phyloP scores from a whole-genome alignment of 2,329 filamentous ascomycete genomes.

The Aspergillus brunneoviolaceus region DNA sequence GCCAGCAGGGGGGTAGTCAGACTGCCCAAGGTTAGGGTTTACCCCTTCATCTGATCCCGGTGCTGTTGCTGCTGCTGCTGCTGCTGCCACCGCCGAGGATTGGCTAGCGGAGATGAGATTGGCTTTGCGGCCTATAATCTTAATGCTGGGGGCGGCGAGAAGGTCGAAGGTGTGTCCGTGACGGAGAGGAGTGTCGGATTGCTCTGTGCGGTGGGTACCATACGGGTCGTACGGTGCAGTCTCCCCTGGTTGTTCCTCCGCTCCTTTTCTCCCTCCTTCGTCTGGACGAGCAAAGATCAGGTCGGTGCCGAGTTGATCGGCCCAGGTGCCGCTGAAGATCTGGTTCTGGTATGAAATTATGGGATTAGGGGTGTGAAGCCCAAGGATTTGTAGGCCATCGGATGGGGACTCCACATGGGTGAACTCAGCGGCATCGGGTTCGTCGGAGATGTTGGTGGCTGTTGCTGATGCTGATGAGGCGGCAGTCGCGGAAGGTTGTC shows the following conservation, averaged over 20 bases:
- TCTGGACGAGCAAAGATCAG: conserved; percentile 62
- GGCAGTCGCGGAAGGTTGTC: conserved; percentile 17
- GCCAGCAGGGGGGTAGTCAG: neutral
- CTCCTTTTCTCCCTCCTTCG: neutral
- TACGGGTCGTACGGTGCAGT: conserved; percentile 22
- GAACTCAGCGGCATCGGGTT: conserved; percentile 37
- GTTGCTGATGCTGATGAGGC: neutral
- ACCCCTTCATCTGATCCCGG: conserved; percentile 14
- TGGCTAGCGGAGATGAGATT: conserved; percentile 52
- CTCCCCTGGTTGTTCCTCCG: conserved; percentile 5
- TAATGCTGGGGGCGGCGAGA: conserved; percentile 67
- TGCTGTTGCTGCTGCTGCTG: conserved; percentile 5
- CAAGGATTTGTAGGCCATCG: conserved; percentile 71
- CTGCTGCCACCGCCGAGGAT: conserved; percentile 16
- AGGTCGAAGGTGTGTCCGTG: conserved; percentile 61
- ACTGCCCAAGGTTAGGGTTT: neutral
- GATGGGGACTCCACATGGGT: conserved; percentile 17
- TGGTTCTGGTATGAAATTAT: conserved; percentile 76
- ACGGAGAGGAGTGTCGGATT: conserved; percentile 50
- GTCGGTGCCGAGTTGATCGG: conserved; percentile 79
- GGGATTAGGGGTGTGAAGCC: conserved; percentile 73
- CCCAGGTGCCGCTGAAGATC: conserved; percentile 79
- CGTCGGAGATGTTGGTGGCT: conserved; percentile 17
- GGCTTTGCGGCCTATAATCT: conserved; percentile 67
- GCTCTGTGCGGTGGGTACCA: conserved; percentile 29